Evolutionary conservation across 192 early-diverging fungal species (phyloP).

Genomic region (Allomyces arbusculus): DNA sequence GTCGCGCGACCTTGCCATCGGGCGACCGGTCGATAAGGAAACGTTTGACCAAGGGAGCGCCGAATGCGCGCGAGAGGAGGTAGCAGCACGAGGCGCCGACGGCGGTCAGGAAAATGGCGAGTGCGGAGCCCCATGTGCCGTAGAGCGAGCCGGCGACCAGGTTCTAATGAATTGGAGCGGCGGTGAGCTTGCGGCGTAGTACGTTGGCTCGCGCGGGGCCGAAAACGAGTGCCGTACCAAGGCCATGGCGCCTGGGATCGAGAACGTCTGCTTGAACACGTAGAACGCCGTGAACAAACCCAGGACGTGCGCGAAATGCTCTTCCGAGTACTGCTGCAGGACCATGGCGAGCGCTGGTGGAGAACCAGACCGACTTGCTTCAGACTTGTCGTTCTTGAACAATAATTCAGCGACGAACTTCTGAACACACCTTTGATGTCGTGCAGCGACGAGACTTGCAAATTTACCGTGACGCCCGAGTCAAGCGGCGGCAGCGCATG

Average conservation of each 20-base stretch:
- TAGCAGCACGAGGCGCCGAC: constrained; percentile 13
- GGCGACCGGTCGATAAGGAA: background rate
- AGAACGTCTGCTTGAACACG: constrained; percentile 19
- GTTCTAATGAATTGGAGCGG: constrained; percentile 3
- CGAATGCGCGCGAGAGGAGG: constrained; percentile 8
- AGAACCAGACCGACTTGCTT: too few species aligned
- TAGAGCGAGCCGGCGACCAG: constrained; percentile 14
- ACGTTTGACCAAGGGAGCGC: constrained; percentile 1
- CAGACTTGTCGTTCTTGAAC: too few species aligned
- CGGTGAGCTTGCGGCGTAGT: background rate
- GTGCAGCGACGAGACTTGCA: background rate
- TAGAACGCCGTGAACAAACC: constrained; percentile 9
- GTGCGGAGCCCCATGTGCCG: constrained; percentile 12
- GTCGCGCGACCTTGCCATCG: constrained; percentile 1
- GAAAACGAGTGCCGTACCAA: constrained; percentile 6
- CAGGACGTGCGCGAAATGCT: constrained; percentile 6
- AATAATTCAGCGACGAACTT: too few species aligned
- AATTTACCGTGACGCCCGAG: background rate
- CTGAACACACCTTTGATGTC: too few species aligned
- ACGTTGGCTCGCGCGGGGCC: background rate
- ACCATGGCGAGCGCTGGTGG: too few species aligned
- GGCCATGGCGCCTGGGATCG: constrained; percentile 14
- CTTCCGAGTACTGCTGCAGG: constrained; percentile 6
- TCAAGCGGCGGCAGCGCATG: background rate
- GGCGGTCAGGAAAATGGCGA: constrained; percentile 10